Percentiles rank a stretch among this genome's conserved stretches.
Conservation (phyloP, 257 asterid genomes). For the Solanum chiquidenum region DNA sequence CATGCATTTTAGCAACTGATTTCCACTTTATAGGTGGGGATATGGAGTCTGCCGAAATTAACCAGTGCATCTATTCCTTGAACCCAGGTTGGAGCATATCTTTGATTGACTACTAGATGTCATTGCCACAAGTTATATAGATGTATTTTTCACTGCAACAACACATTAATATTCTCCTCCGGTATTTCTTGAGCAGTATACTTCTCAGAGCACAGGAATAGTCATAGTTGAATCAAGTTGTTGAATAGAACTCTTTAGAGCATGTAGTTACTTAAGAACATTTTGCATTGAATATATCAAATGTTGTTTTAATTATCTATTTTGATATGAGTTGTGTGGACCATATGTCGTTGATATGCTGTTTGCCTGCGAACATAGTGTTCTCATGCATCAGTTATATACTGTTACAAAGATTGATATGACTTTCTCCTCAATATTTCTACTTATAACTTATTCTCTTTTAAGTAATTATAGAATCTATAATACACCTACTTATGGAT, state of each 20-base stretch:
- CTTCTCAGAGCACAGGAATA: neutral
- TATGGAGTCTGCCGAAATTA: constrained; percentile 4
- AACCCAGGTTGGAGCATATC: constrained; percentile 35
- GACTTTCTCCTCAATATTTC: neutral
- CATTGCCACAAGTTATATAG: constrained; percentile 79
- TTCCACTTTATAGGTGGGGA: neutral
- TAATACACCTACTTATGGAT: neutral
- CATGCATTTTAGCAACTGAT: neutral
- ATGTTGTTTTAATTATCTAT: neutral
- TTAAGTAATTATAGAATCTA: neutral
- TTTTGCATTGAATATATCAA: neutral
- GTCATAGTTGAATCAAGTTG: neutral
- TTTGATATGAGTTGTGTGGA: neutral
- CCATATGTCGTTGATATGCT: neutral
- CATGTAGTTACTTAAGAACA: neutral
- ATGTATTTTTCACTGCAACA: constrained; percentile 37
- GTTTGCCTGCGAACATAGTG: constrained; percentile 6
- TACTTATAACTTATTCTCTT: neutral
- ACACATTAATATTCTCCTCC: neutral
- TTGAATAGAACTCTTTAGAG: neutral
- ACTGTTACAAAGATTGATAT: neutral
- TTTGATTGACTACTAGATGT: constrained; percentile 87
- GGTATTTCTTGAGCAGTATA: too few species aligned
- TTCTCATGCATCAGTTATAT: neutral
- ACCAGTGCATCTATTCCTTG: neutral